Evolutionary conservation across 1,284 basidiomycete genomes (phyloP).

Genomic region (Sphagnurus paluster): DNA sequence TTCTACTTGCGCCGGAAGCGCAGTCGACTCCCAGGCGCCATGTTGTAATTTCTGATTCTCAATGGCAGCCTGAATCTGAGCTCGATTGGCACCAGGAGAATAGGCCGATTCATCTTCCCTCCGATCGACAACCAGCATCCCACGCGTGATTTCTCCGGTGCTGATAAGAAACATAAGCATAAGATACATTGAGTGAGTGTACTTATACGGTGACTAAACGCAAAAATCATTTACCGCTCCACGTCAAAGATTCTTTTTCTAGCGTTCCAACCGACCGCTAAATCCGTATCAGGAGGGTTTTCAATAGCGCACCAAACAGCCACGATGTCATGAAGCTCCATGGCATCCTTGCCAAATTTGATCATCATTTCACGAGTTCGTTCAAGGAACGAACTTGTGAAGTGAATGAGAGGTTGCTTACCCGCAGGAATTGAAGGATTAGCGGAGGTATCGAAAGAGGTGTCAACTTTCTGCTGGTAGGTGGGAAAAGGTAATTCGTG

Average conservation of each 20-base stretch:
- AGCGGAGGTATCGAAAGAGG: constrained; percentile 47
- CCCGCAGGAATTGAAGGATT: constrained; percentile 43
- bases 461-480: constrained; percentile 58
- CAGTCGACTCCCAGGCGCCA: constrained; percentile 47
- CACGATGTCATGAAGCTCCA: constrained; percentile 85
- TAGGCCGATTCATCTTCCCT: constrained; percentile 61
- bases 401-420: constrained; percentile 64
- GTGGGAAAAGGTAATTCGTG: constrained; percentile 77
- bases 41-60: constrained; percentile 37
- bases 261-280: constrained; percentile 51
- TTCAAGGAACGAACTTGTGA: constrained; percentile 79
- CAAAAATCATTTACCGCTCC: constrained; percentile 51
- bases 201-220: neutral
- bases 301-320: constrained; percentile 80
- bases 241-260: constrained; percentile 60
- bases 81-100: constrained; percentile 61
- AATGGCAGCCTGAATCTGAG: constrained; percentile 55
- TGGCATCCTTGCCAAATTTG: constrained; percentile 73
- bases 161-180: too few species aligned
- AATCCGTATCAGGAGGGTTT: constrained; percentile 50
- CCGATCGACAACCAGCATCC: constrained; percentile 75
- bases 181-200: neutral
- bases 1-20: constrained; percentile 54
- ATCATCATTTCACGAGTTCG: constrained; percentile 72
- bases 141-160: constrained; percentile 59